Evolutionary conservation across 1,284 basidiomycete genomes (phyloP).

Genomic region (Austroboletus novae-zelandiae): DNA sequence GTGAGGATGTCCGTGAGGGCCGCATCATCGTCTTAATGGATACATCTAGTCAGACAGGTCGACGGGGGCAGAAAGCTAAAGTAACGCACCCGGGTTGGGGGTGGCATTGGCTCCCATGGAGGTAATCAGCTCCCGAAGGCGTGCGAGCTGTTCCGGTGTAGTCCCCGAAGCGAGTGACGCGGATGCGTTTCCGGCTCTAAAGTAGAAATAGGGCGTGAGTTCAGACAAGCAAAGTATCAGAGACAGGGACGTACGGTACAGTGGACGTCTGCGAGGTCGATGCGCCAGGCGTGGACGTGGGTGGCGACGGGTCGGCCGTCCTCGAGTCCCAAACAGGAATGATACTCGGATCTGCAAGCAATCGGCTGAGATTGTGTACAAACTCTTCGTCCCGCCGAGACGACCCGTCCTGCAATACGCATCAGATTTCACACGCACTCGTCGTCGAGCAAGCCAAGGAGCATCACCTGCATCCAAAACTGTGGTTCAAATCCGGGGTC

Average conservation of each 20-base stretch:
- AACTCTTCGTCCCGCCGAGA: constrained; percentile 68
- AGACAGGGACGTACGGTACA: constrained; percentile 15
- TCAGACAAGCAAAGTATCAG: background rate
- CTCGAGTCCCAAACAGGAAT: constrained; percentile 54
- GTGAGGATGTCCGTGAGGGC: constrained; percentile 73
- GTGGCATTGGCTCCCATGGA: constrained; percentile 33
- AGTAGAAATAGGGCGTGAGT: background rate
- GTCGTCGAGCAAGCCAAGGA: background rate
- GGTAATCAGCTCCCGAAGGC: constrained; percentile 43
- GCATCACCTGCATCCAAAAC: constrained; percentile 81
- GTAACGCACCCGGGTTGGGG: constrained; percentile 11
- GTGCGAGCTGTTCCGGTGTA: constrained; percentile 56
- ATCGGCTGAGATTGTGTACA: constrained; percentile 62
- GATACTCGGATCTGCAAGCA: constrained; percentile 63
- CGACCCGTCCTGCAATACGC: constrained; percentile 57
- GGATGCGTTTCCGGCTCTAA: constrained; percentile 1
- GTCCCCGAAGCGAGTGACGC: constrained; percentile 22
- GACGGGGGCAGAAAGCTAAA: constrained; percentile 17
- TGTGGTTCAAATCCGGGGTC: constrained; percentile 23
- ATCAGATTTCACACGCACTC: too few species aligned
- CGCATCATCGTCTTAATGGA: constrained; percentile 42
- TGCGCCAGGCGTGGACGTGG: constrained; percentile 40
- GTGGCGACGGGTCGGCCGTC: constrained; percentile 24
- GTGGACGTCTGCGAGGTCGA: constrained; percentile 32
- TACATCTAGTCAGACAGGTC: background rate